These are phyloP conservation scores for Yamadazyma triangularis DNA, from an alignment of 1,139 yeast genomes.

Conservation along the genomic window DNA sequence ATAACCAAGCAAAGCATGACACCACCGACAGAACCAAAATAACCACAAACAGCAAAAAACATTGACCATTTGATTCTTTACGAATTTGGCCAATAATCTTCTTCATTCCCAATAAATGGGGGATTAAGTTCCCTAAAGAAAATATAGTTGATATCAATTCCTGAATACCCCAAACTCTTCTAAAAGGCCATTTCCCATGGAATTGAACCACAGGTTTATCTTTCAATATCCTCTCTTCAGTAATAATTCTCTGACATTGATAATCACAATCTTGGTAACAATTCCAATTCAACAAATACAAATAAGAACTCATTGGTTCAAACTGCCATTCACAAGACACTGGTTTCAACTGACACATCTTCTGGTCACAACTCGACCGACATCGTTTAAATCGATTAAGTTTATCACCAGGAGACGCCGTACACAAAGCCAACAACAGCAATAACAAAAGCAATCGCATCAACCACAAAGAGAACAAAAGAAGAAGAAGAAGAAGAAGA, in stretches of 20 bases:
- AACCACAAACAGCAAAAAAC: constrained; percentile 32
- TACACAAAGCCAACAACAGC: constrained; percentile 1
- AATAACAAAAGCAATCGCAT: neutral
- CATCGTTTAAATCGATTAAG: constrained; percentile 68
- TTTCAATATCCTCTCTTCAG: constrained; percentile 43
- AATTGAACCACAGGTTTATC: constrained; percentile 64
- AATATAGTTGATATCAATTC: constrained; percentile 81
- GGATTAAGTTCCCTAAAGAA: constrained; percentile 72
- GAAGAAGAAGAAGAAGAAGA: constrained; percentile 1
- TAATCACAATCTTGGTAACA: constrained; percentile 87
- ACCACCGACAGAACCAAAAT: constrained; percentile 39
- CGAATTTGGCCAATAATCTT: constrained; percentile 23
- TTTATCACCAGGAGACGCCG: constrained; percentile 75
- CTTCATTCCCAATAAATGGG: constrained; percentile 61
- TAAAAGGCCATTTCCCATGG: constrained; percentile 97
- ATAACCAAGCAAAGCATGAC: constrained; percentile 86
- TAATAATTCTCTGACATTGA: constrained; percentile 77
- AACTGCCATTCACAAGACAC: constrained; percentile 17
- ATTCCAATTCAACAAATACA: constrained; percentile 64
- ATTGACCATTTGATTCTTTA: constrained; percentile 7
- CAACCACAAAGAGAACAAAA: neutral
- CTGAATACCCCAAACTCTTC: constrained; percentile 69
- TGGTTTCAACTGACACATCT: constrained; percentile 12
- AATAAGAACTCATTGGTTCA: constrained; percentile 27
- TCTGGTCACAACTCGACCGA: constrained; percentile 51